Base-by-base conservation (phyloP, 495 filamentous ascomycete species). In the Cairneyella variabilis region DNA sequence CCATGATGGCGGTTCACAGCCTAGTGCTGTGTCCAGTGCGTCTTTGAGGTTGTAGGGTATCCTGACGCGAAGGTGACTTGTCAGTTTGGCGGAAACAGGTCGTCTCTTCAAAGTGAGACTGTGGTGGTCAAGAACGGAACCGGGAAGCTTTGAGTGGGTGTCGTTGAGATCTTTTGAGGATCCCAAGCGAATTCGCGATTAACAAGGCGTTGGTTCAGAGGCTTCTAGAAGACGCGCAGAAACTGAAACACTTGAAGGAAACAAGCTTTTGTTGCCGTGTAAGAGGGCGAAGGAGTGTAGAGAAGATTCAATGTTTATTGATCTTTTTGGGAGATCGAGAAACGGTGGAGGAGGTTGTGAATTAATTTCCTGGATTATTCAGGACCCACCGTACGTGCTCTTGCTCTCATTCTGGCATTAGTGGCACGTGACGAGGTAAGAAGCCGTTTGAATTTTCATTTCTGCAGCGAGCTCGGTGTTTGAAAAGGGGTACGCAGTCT, bases 1-100 rank as follows among this genome's bases (percentile, higher is more conserved):
- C 78, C 85, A 89, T 89, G 60, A 63, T 85, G 67, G 65, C 58
- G 50, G 45, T 51, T 59, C 56, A 58, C 60, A 60, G 53, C 60
- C 53, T 41, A 17, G 51, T 42, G 56, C 56, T 27, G 56, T 42
- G 36, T 54, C 18, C 44, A 23, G 45, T 53, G 44, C 25, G 17
- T 42, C 27, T 42, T 25, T 39, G 50, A 39, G 42, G 45, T 49
- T 37, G 12, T 40, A 21, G 22, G 20, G 34, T 14, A 26, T n/a
- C 32, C 32, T 47, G 41, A 26, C 17, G n/a, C 41, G 25, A n/a
- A 39, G 48, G n/a, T 39, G 18, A 23, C 18, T 39, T 53, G 34
- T 48, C 26, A 26, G 26, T 54, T 46, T 17, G 47, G n/a, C 10
- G 22, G 17, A 17, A 38, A 37, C 12, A 16, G 20, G 27, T 44